Evolutionary conservation across 202 grass and related monocot genomes (phyloP), one percentile per base, ranked within the genome.

Genomic region (Hordeum pubiflorum): DNA sequence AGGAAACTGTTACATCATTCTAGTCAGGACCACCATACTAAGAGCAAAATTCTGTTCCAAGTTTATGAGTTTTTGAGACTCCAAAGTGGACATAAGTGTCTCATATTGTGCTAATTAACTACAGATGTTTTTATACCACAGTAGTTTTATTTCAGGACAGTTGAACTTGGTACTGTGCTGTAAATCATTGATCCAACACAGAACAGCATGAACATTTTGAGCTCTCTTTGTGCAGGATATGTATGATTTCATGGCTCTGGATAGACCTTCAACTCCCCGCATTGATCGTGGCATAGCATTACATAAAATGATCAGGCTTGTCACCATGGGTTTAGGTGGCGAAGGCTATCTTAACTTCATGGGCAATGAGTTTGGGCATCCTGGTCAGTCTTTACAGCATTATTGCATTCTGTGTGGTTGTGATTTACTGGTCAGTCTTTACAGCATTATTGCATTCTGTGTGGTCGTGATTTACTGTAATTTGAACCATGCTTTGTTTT

Each of bases 281-380:
- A 89, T 99, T 84, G 96, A 99, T 90, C 96, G 92, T 72, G 96
- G 96, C 65, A 96, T 96, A 86, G 92, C 96, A 79, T 83, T 99
- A 57, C 92, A 99, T 84, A 99, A 99, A 86, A 99, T 99, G 96
- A 96, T 99, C 80, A 93, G 96, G 86, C 91, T 99, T 63, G 62
- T 99, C 80, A 99, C 96, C 31, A 99, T 99, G 90, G 76, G 89
- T 74, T 90, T 99, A 88, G 96, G 96, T 78, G 96, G 96, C 33
- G 90, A 99, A 76, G 96, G 90, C 22, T 99, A 99, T 89, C 89
- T 99, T 77, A 99, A 99, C 70, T 96, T 99, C 63, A 99, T 99
- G 92, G 96, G 96, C 77, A 99, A 99, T 90, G 96, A 99, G 78
- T 99, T 99, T 83, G 92, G 92, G 54, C 96, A 99, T 91, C 92